phyloP scores from a whole-genome alignment of 2,329 filamentous ascomycete species.

The Claviceps sp. region DNA sequence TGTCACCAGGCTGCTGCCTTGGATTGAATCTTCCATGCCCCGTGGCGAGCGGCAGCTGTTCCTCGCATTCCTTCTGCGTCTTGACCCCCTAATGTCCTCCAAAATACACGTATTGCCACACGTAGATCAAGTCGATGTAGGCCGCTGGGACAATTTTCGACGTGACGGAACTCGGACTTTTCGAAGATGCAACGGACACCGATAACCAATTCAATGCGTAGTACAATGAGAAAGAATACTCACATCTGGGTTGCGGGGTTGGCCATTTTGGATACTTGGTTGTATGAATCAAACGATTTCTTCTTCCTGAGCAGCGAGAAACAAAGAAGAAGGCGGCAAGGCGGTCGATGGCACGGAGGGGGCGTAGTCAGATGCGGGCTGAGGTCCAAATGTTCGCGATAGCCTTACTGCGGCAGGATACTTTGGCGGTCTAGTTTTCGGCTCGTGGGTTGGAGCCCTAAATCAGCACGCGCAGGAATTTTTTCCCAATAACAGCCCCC shows the following conservation, averaged over 20 bases:
- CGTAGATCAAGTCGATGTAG: not conserved
- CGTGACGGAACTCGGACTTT: not conserved
- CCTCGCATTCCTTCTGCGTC: not conserved
- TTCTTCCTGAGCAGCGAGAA: constrained; percentile 14
- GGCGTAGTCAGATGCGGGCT: constrained; percentile 6
- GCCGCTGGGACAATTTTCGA: not conserved
- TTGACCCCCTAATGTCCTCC: not conserved
- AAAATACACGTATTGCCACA: not conserved
- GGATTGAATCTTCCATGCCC: not conserved
- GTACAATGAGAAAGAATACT: constrained; percentile 18
- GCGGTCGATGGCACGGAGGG: constrained; percentile 9
- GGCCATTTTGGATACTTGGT: constrained; percentile 39
- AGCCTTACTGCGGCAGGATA: constrained; percentile 1
- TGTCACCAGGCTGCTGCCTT: not conserved
- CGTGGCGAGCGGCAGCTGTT: not conserved
- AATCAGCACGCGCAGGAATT: constrained; percentile 7
- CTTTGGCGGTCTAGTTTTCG: constrained; percentile 9
- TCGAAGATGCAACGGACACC: not conserved
- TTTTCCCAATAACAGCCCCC: not conserved
- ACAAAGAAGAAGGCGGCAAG: constrained; percentile 15
- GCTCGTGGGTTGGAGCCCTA: constrained; percentile 20
- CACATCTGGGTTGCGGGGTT: constrained; percentile 49
- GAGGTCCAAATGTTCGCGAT: constrained; percentile 7
- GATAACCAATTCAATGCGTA: not conserved
- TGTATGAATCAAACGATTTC: constrained; percentile 8